Conservation (phyloP, 1,139 yeast species). For the Nematodospora anomalae region DNA sequence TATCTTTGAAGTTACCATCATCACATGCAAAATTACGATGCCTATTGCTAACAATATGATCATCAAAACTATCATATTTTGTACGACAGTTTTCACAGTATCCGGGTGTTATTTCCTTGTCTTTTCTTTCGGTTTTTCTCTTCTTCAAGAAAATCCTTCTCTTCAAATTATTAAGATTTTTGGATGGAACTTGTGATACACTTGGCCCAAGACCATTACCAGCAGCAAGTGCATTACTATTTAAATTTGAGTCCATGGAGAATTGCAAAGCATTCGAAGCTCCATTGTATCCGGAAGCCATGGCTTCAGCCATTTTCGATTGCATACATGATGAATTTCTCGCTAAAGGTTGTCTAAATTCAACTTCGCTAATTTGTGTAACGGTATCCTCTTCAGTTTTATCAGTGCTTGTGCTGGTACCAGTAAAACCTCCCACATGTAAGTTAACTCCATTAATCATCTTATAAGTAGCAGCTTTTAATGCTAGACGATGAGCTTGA, state of each 20-base stretch:
- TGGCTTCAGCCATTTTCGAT: constrained; percentile 50
- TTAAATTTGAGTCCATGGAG: constrained; percentile 46
- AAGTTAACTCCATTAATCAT: constrained; percentile 27
- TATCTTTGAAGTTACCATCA: constrained; percentile 68
- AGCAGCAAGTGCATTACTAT: constrained; percentile 33
- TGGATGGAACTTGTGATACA: constrained; percentile 65
- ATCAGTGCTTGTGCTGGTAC: constrained; percentile 35
- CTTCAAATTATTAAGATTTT: constrained; percentile 61
- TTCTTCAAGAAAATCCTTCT: constrained; percentile 48
- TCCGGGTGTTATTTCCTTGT: constrained; percentile 57
- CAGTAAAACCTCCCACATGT: constrained; percentile 22
- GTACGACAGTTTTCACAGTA: constrained; percentile 95
- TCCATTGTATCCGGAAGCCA: constrained; percentile 76
- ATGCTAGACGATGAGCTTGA: constrained; percentile 38
- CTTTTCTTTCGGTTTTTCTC: constrained; percentile 43
- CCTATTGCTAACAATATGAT: constrained; percentile 67
- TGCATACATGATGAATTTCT: constrained; percentile 34
- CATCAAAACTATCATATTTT: constrained; percentile 77
- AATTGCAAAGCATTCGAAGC: constrained; percentile 50
- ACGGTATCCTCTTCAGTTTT: constrained; percentile 16
- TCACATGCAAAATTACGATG: constrained; percentile 83
- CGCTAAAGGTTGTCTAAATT: constrained; percentile 26
- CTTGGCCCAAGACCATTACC: constrained; percentile 75
- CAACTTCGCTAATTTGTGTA: constrained; percentile 13
- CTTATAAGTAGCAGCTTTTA: constrained; percentile 37